Evolutionary conservation across 331 rosid genomes (phyloP), one percentile per base, ranked within the genome.

Genomic region (Malus hybrid): DNA sequence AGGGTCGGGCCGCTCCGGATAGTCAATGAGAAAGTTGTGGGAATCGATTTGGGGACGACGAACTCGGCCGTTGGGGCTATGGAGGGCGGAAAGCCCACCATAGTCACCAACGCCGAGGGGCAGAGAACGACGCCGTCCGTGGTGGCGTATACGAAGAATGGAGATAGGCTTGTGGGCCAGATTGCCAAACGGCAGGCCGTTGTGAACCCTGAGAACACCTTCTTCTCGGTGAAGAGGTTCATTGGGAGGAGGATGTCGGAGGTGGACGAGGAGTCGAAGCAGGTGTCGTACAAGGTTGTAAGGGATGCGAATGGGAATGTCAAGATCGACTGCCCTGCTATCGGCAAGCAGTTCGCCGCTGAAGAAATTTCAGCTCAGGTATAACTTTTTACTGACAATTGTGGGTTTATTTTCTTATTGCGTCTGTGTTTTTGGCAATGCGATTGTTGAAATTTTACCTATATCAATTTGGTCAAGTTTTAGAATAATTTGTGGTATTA

Each of bases 71-170:
- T 81, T 2, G 85, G 85, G 24, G 85, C 81, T 34, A 81, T 81
- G 85, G 85, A 81, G 85, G 85, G 85, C 0, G 85, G 85, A 7
- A 81, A 81, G 67, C 85, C 85, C 52, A 81, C 85, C 24, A 81
- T 81, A 27, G 79, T 81, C 6, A 67, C 79, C 28, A 81, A 81
- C 67, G 81, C 81, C 14, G 85, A 81, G 75, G 85, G 85, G 0
- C 85, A 81, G 85, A 72, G 85, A 54, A 81, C 85, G 79, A 81
- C 85, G 81, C 85, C 85, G 12, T 81, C 85, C 1, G 85, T 81
- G 72, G 85, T 81, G 67, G 85, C 85, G 8, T 81, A 81, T 52
- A 81, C 85, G 5, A 81, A 81, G 72, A 81, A 73, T 18, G 85
- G 85, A 3, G 85, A 81, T 10, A 72, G 85, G 67, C 78, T 81